A percentile compares a stretch with the other conserved stretches of the same genome.
Evolutionary conservation across 305 asterid genomes (phyloP).

Genomic region (Nicotiana rustica): DNA sequence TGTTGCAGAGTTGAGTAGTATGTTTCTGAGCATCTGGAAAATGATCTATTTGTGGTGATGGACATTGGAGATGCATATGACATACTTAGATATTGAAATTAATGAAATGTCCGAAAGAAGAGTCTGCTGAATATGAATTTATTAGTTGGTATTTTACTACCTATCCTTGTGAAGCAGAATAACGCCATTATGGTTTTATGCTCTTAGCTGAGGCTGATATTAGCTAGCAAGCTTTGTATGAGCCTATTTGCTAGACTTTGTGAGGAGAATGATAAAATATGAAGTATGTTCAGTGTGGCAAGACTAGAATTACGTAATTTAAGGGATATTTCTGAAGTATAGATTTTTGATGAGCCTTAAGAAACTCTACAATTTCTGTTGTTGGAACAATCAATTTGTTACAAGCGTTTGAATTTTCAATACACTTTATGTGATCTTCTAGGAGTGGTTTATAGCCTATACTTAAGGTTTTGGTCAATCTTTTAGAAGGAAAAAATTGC

Average conservation of each 20-base stretch:
- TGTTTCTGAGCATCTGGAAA: not conserved
- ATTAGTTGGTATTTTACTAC: not conserved
- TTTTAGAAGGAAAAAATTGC: no score
- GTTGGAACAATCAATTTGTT: no score
- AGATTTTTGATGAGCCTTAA: no score
- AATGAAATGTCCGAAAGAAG: not conserved
- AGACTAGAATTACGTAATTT: no score
- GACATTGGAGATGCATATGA: not conserved
- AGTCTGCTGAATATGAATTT: not conserved
- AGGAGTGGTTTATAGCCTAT: no score
- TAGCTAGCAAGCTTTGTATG: not conserved
- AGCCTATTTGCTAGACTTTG: not conserved
- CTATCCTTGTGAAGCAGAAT: not conserved
- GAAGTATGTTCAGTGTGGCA: not conserved
- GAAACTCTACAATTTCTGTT: no score
- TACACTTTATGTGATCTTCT: no score
- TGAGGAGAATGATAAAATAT: not conserved
- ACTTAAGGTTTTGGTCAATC: no score
- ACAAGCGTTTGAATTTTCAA: no score
- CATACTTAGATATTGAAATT: not conserved
- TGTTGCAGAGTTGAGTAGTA: slow-evolving; percentile 54
- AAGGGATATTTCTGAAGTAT: no score
- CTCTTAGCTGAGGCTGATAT: not conserved
- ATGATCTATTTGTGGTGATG: not conserved
- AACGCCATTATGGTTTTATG: not conserved